These are phyloP conservation scores for Phialemoniopsis sp. DNA, from an alignment of 2,329 filamentous ascomycete genomes.

Conservation along the genomic window DNA sequence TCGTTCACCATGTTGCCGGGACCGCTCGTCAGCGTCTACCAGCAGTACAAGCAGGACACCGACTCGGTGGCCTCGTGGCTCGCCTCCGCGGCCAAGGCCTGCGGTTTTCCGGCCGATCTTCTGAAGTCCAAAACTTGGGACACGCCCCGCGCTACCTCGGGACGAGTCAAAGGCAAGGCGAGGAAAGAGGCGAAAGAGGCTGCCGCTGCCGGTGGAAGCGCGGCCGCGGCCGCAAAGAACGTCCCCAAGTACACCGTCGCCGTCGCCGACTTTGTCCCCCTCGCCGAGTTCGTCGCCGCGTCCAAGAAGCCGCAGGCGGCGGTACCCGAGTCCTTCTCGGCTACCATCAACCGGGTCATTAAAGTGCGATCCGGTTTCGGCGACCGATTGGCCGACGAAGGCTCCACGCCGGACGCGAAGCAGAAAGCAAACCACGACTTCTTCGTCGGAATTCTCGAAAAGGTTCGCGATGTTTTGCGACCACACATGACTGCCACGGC, in stretches of 20 bases:
- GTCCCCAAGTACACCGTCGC: conserved; percentile 24
- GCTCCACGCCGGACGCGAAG: conserved; percentile 6
- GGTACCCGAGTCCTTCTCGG: conserved; percentile 21
- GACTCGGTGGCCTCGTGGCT: conserved; percentile 34
- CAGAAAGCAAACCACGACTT: conserved; percentile 22
- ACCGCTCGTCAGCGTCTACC: conserved; percentile 23
- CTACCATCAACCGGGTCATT: conserved; percentile 31
- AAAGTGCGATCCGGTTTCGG: conserved; percentile 22
- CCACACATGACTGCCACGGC: conserved; percentile 9
- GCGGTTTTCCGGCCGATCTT: conserved; percentile 21
- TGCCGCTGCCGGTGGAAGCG: not conserved
- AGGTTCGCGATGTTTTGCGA: conserved; percentile 23
- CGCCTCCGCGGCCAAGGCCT: conserved; percentile 29
- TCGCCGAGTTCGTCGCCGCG: conserved; percentile 29
- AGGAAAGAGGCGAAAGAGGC: conserved; percentile 14
- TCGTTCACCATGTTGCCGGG: conserved; percentile 5
- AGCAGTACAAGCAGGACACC: conserved; percentile 35
- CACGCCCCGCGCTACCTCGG: not conserved
- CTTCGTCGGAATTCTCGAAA: conserved; percentile 27
- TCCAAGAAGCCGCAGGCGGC: conserved; percentile 14
- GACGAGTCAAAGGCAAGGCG: conserved; percentile 20
- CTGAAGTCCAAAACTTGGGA: conserved; percentile 3
- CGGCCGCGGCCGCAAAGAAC: not conserved
- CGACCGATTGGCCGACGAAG: conserved; percentile 10
- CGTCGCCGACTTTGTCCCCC: conserved; percentile 28